These are phyloP conservation scores for Epichloe elymi DNA, from an alignment of 2,329 filamentous ascomycete species.

Conservation along the genomic window DNA sequence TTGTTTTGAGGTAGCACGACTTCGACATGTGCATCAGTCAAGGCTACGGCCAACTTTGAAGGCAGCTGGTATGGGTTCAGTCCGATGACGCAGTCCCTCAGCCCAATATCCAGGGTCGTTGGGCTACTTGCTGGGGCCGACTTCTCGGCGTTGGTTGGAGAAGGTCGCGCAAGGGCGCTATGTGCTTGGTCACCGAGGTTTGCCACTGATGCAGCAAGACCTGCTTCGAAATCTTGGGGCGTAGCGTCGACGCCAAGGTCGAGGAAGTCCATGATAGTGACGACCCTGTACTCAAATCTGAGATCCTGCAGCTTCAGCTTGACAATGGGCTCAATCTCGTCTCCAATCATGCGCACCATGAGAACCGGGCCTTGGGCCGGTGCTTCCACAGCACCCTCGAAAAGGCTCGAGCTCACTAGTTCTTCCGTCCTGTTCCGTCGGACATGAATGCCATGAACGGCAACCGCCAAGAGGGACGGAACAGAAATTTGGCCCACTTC, in stretches of 20 bases:
- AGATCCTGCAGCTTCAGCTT: slow-evolving; percentile 80
- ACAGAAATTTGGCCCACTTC: slow-evolving; percentile 74
- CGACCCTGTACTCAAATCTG: slow-evolving; percentile 77
- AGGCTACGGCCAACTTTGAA: slow-evolving; percentile 65
- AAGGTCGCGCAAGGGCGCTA: slow-evolving; percentile 25
- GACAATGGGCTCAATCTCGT: slow-evolving; percentile 84
- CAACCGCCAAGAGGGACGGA: slow-evolving; percentile 70
- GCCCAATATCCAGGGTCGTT: slow-evolving; percentile 56
- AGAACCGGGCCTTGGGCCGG: slow-evolving; percentile 38
- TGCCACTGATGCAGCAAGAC: slow-evolving; percentile 67
- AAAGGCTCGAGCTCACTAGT: slow-evolving; percentile 44
- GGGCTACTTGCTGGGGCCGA: slow-evolving; percentile 33
- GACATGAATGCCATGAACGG: slow-evolving; percentile 49
- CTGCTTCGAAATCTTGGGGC: slow-evolving; percentile 59
- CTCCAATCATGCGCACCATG: slow-evolving; percentile 81
- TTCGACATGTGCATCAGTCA: slow-evolving; percentile 66
- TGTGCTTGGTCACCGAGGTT: slow-evolving; percentile 57
- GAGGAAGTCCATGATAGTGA: slow-evolving; percentile 68
- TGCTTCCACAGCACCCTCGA: slow-evolving; percentile 14
- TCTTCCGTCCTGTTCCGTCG: slow-evolving; percentile 56
- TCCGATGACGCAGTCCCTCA: slow-evolving; percentile 72
- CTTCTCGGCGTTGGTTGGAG: slow-evolving; percentile 9
- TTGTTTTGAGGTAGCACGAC: slow-evolving; percentile 52
- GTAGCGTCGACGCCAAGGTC: slow-evolving; percentile 54
- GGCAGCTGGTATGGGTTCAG: slow-evolving; percentile 65